These are phyloP conservation scores for Leccinum griseonigrum DNA, from an alignment of 1,284 basidiomycete genomes.

Conservation along the genomic window DNA sequence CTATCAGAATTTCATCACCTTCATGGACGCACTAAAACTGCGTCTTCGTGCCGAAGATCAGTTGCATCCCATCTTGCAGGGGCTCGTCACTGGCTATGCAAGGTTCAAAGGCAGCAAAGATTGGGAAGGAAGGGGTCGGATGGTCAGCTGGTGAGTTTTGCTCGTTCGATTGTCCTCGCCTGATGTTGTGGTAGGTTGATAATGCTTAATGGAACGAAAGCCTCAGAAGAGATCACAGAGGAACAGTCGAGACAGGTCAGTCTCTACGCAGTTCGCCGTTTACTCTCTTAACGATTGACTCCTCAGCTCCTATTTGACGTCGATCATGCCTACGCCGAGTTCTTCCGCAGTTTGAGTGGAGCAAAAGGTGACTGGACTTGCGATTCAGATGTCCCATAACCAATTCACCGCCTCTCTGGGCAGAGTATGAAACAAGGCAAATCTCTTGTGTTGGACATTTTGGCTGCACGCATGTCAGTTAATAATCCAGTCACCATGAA, in stretches of 20 bases:
- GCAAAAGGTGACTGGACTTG: conserved; percentile 29
- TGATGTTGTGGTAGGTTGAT: conserved; percentile 69
- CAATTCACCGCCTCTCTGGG: not conserved
- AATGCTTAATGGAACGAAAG: conserved; percentile 95
- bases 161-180: not conserved
- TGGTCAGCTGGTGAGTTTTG: conserved; percentile 81
- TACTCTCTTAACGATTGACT: not conserved
- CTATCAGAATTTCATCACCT: conserved; percentile 89
- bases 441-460: not conserved
- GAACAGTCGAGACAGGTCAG: conserved; percentile 91
- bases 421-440: not conserved
- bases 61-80: conserved; percentile 91
- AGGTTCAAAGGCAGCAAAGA: conserved; percentile 91
- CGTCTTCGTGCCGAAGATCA: conserved; percentile 95
- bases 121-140: conserved; percentile 91
- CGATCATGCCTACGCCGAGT: conserved; percentile 95
- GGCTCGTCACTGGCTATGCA: conserved; percentile 90
- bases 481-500: not conserved
- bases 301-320: conserved; percentile 90
- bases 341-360: conserved; percentile 81
- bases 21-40: conserved; percentile 97
- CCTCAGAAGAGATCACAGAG: conserved; percentile 93
- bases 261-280: not conserved
- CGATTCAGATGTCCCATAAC: not conserved
- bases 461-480: not conserved